Evolutionary conservation across 163 green algal genomes (phyloP).

Genomic region (Picocystis sp.): DNA sequence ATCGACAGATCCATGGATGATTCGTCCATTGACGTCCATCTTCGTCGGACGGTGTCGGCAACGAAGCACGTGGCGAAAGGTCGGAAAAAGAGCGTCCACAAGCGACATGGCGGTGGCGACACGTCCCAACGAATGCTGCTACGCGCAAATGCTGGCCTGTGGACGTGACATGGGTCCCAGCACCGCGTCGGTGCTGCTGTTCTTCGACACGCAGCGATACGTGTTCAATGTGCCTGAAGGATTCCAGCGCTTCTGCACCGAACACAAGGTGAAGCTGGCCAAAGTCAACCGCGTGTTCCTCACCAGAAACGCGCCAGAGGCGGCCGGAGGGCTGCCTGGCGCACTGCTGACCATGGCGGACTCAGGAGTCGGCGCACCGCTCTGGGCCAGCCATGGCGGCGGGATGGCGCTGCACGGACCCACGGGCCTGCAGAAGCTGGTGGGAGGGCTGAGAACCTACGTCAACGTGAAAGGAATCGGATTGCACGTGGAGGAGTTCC

Average conservation of each 20-base stretch:
- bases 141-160: no score
- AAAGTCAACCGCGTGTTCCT: slow-evolving; percentile 4
- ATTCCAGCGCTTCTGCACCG: slow-evolving; percentile 72
- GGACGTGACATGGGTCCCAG: no score
- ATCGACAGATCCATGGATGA: no score
- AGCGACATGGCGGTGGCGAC: no score
- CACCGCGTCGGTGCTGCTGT: slow-evolving; percentile 20
- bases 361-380: slow-evolving; percentile 10
- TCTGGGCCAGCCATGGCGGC: slow-evolving; percentile 8
- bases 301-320: slow-evolving; percentile 16
- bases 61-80: no score
- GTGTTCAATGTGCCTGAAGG: slow-evolving; percentile 92
- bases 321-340: slow-evolving; percentile 46
- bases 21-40: no score
- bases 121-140: no score
- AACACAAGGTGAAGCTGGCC: slow-evolving; percentile 59
- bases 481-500: slow-evolving; percentile 21
- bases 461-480: slow-evolving; percentile 27
- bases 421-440: slow-evolving; percentile 23
- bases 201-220: slow-evolving; percentile 34
- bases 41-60: no score
- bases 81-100: no score
- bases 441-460: slow-evolving; percentile 40
- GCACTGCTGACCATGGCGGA: slow-evolving; percentile 41
- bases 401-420: slow-evolving; percentile 32